Evolutionary conservation across 2,329 filamentous ascomycete species (phyloP).

Genomic region (Trichoderma hamatum): DNA sequence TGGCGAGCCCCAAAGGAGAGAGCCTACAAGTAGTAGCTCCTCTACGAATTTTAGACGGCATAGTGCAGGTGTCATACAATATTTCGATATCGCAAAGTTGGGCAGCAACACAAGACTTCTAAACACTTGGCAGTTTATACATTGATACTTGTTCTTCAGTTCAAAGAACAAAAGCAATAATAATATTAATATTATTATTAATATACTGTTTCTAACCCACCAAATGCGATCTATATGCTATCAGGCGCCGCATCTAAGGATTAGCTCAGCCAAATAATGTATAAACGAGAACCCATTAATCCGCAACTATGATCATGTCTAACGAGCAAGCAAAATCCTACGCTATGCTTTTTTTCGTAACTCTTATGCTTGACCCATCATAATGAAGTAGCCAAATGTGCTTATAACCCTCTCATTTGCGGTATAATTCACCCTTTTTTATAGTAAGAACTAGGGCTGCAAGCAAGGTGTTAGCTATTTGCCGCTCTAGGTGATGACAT

Average conservation of each 20-base stretch:
- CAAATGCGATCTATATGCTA: not conserved
- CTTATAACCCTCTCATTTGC: not conserved
- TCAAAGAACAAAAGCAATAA: not conserved
- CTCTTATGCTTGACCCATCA: not conserved
- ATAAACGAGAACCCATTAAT: not conserved
- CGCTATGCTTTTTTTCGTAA: not conserved
- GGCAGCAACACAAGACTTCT: not conserved
- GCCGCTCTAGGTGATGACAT: too few species aligned
- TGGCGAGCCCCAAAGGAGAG: too few species aligned
- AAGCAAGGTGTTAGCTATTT: not conserved
- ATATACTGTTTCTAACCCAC: not conserved
- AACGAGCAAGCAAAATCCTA: not conserved
- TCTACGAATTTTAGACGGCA: not conserved
- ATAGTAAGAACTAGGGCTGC: slow-evolving; percentile 4
- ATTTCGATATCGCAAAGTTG: not conserved
- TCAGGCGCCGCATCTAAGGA: not conserved
- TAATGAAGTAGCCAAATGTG: not conserved
- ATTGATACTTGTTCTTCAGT: not conserved
- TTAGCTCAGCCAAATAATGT: not conserved
- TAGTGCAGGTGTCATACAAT: too few species aligned
- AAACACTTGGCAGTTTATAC: not conserved
- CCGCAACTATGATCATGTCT: not conserved
- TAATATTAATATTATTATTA: not conserved
- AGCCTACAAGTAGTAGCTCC: not conserved
- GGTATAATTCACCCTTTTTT: slow-evolving; percentile 1